Evolutionary conservation across 2,329 filamentous ascomycete genomes (phyloP), one percentile per base, ranked within the genome.

Genomic region (Alternaria brassicicola): DNA sequence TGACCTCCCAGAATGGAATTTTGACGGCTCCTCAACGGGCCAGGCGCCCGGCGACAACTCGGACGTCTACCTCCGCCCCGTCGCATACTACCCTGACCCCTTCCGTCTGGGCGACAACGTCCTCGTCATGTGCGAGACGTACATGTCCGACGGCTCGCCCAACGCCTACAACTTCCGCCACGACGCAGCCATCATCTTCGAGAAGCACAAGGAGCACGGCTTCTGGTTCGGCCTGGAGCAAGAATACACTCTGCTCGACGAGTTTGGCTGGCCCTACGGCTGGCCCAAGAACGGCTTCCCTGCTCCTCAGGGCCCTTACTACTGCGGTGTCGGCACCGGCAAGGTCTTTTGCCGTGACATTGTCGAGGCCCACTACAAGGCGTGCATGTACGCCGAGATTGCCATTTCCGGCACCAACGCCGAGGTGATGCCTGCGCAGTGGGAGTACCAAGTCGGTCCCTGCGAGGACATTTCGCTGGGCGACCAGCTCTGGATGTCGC

Each of bases 91-190:
- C 87, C 90, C 92, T 70, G 93, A 97, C 67, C 94, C 94, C 61
- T 94, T 97, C 89, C 91, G 93, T 69, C 86, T 88, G 62, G 88
- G 88, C 61, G 91, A 93, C 81, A 97, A 97, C 86, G 90, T 97
- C 79, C 88, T 97, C 71, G 94, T 98, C 73, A 90, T 98, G 75
- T 87, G 89, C 77, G 94, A 97, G 85, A 96, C 92, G 81, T 97
- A 92, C 90, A 93, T 94, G 78, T 84, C 91, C 67, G 93, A 97
- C 81, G 93, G 93, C 77, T 92, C 88, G 64, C 95, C 95, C 81
- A 99, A 98, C 89, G 93, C 96, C 82, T 98, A 87, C 90, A 99
- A 99, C 90, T 91, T 89, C 89, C 92, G 95, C 70, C 90, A 97
- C 79, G 94, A 98, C 76, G 90, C 89, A 75, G 87, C 87, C 76